Evolutionary conservation across 345 rosid species (phyloP).

Genomic region (Geranium rotundifolium): DNA sequence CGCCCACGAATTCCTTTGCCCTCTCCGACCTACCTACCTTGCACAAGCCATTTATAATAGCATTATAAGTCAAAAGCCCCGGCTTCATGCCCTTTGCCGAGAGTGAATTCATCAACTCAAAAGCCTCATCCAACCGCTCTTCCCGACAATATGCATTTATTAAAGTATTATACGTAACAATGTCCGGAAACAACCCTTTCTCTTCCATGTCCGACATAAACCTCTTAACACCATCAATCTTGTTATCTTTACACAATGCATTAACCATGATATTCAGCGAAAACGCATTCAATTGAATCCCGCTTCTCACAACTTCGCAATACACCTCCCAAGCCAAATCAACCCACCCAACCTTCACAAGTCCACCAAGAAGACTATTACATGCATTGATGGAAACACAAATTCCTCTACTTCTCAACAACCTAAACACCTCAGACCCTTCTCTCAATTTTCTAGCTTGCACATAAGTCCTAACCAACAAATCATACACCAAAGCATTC

Average conservation of each 20-base stretch:
- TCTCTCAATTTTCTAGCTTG: constrained; percentile 74
- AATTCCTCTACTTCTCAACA: constrained; percentile 30
- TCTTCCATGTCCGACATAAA: constrained; percentile 41
- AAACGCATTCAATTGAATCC: constrained; percentile 29
- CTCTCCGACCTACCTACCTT: constrained; percentile 34
- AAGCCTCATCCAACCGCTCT: constrained; percentile 55
- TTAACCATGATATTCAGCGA: constrained; percentile 78
- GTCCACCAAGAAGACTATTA: constrained; percentile 59
- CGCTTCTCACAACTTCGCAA: constrained; percentile 21
- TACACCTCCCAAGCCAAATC: constrained; percentile 51
- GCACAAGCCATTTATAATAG: constrained; percentile 55
- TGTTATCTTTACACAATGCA: constrained; percentile 69
- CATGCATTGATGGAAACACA: constrained; percentile 46
- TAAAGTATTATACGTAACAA: constrained; percentile 62
- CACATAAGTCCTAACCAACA: constrained; percentile 62
- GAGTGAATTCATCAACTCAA: constrained; percentile 47
- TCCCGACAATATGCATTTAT: constrained; percentile 52
- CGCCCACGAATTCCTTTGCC: constrained; percentile 51
- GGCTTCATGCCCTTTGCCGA: constrained; percentile 53
- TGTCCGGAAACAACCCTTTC: constrained; percentile 50
- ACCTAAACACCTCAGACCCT: constrained; percentile 33
- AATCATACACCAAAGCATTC: constrained; percentile 41
- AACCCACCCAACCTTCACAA: constrained; percentile 55
- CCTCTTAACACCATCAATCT: constrained; percentile 28
- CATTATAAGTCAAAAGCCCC: constrained; percentile 47